These are phyloP conservation scores for rapeseed (Brassica napus) DNA, from an alignment of 345 rosid species.

Conservation along the genomic window DNA sequence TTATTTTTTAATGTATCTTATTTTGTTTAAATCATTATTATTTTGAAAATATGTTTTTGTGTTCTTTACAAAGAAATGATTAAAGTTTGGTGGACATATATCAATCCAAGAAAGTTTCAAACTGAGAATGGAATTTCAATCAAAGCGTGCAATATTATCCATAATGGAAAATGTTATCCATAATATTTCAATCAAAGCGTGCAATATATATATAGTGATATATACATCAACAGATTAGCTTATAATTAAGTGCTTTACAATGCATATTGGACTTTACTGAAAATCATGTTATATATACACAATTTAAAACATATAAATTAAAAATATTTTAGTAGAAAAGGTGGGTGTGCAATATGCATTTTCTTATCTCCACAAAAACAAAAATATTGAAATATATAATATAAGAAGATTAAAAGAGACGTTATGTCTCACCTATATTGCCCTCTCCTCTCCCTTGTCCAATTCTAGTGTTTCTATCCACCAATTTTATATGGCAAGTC, in stretches of 20 bases:
- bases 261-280: neutral
- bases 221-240: too few species aligned
- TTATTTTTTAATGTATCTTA: neutral
- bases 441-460: conserved; percentile 21
- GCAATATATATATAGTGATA: too few species aligned
- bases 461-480: conserved; percentile 18
- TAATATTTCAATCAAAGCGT: too few species aligned
- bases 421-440: conserved; percentile 45
- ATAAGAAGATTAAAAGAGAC: conserved; percentile 54
- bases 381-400: conserved; percentile 6
- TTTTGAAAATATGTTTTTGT: conserved; percentile 14
- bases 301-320: neutral
- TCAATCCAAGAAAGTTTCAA: conserved; percentile 25
- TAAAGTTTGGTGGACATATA: conserved; percentile 36
- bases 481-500: conserved; percentile 33
- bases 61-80: conserved; percentile 35
- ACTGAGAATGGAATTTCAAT: conserved; percentile 17
- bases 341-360: conserved; percentile 22
- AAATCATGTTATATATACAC: neutral
- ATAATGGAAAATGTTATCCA: neutral
- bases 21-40: neutral
- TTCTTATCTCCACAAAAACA: neutral
- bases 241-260: neutral
- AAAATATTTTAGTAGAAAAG: neutral
- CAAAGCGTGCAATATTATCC: conserved; percentile 13